Percentiles rank a stretch among this genome's conserved stretches.
These are phyloP conservation scores for Axilococcus clingmanii DNA, from an alignment of 139 green algal genomes.

Conservation along the genomic window DNA sequence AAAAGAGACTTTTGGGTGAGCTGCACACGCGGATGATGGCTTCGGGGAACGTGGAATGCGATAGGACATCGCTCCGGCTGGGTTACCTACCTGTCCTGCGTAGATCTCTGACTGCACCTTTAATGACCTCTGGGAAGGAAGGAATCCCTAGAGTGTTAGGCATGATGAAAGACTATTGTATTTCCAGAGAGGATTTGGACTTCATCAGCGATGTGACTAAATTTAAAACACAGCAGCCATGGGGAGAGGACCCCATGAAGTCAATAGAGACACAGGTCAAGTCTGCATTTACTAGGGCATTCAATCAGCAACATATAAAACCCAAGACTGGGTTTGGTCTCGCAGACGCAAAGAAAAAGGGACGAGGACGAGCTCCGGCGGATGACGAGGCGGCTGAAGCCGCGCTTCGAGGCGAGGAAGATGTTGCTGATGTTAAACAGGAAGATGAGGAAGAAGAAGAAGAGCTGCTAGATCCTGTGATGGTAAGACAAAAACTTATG, in stretches of 20 bases:
- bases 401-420: constrained; percentile 3
- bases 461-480: constrained; percentile 18
- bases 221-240: constrained; percentile 67
- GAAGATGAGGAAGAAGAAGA: constrained; percentile 49
- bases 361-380: not conserved
- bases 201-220: constrained; percentile 67
- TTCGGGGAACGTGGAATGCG: constrained; percentile 21
- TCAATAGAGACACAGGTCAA: constrained; percentile 57
- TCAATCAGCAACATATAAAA: constrained; percentile 45
- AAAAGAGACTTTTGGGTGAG: constrained; percentile 78
- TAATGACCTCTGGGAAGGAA: constrained; percentile 43
- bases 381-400: not conserved
- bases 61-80: constrained; percentile 44
- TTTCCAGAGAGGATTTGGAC: constrained; percentile 47
- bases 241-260: constrained; percentile 67
- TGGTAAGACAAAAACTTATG: constrained; percentile 19
- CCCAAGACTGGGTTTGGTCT: constrained; percentile 15
- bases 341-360: constrained; percentile 5
- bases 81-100: constrained; percentile 69
- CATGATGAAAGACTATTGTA: constrained; percentile 49
- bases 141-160: constrained; percentile 33
- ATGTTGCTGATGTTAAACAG: constrained; percentile 6
- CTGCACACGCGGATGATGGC: constrained; percentile 70
- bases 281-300: constrained; percentile 67
- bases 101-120: constrained; percentile 39